Evolutionary conservation across 1,284 basidiomycete species (phyloP), one percentile per base, ranked within the genome.

Genomic region (Cronartium quercuum): DNA sequence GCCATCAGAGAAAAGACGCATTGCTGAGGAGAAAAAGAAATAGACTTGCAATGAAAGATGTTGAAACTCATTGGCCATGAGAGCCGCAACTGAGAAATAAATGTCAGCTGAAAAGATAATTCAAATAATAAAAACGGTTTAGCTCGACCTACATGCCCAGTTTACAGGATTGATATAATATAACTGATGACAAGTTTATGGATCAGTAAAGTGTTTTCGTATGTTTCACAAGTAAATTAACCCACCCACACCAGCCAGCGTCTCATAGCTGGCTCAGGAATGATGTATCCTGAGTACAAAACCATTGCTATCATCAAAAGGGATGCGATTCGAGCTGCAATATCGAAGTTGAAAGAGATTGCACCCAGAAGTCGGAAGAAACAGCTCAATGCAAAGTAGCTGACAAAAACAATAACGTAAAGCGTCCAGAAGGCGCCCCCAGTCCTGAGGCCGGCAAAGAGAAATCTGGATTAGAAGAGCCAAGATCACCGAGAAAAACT

Each of bases 131-230:
- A 61, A 18, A 12, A 21, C 89, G 4, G 5, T 18, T 21, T 21
- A 55, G 51, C 51, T 3, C 51, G n/a, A 21, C n/a, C 51, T 29
- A 4, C 42, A 61, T 12, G 38, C 89, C 83, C 92, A 94, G 15
- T 87, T 83, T 60, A 91, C 80, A 9, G 81, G 80, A 67, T 77
- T 76, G 77, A 91, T 82, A 77, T 71, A 66, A 78, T 76, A 81
- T 60, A 91, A 87, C 91, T 91, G 93, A 84, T 90, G 91, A 21
- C 93, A 81, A 91, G 91, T 94, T 65, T 90, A 84, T 81, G 91
- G 90, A 91, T 94, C 92, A 75, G 86, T 84, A 77, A 86, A 85
- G 7, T 88, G 29, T 51, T 29, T 12, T 21, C 51, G 4, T 21
- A 21, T 21, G n/a, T 29, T 55, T 55, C 15, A 55, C 51, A 29